phyloP scores from a whole-genome alignment of 768 basidiomycete species.

The Dioszegia crocea region DNA sequence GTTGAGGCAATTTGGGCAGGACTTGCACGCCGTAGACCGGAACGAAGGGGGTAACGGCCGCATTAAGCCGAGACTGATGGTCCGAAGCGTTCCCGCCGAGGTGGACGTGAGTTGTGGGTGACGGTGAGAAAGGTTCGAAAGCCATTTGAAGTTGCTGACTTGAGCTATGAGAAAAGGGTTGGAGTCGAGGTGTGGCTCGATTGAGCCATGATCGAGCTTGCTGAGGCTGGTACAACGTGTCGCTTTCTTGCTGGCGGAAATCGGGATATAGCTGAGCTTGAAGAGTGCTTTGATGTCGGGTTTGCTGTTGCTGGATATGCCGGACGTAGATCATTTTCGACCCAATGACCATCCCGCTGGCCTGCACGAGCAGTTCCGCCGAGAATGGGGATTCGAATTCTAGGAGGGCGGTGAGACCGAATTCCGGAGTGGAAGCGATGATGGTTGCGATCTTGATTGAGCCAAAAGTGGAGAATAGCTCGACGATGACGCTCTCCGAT shows the following conservation, averaged over 20 bases:
- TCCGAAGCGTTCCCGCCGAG: background rate
- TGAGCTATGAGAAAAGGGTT: background rate
- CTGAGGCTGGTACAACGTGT: background rate
- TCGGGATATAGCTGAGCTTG: background rate
- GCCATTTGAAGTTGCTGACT: background rate
- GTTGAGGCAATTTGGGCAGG: background rate
- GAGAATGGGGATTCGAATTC: slow-evolving; percentile 30
- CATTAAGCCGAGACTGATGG: background rate
- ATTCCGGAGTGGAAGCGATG: background rate
- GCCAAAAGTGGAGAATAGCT: slow-evolving; percentile 34
- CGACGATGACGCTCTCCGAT: slow-evolving; percentile 18
- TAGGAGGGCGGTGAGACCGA: slow-evolving; percentile 23
- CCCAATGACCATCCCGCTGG: slow-evolving; percentile 26
- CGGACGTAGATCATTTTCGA: slow-evolving; percentile 15
- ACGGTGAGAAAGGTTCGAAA: background rate
- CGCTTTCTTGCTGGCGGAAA: background rate
- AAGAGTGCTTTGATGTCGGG: background rate
- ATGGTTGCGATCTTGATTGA: slow-evolving; percentile 21
- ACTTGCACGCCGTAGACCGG: background rate
- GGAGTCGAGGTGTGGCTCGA: background rate
- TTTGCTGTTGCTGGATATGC: background rate
- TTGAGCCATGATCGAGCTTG: background rate
- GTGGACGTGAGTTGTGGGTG: background rate
- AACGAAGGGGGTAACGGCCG: background rate
- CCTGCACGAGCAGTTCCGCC: slow-evolving; percentile 23